Evolutionary conservation across 176 grass and related monocot genomes (phyloP).

Genomic region (Elaeis guineensis): DNA sequence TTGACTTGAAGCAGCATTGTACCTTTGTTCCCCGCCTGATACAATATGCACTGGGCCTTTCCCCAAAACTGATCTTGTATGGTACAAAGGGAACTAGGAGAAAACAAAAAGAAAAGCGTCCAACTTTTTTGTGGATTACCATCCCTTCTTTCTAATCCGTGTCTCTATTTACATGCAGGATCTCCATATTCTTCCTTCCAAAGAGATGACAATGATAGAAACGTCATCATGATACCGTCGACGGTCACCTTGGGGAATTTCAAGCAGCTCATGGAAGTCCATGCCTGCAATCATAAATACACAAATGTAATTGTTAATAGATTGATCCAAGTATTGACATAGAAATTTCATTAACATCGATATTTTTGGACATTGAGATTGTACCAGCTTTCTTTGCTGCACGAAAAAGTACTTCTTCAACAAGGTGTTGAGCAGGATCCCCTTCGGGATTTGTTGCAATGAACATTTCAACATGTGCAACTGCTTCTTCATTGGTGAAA

Average conservation of each 20-base stretch:
- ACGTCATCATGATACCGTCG: constrained; percentile 11
- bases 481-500: constrained; percentile 14
- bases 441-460: background rate
- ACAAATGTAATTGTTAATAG: too few relatives aligned
- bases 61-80: too few relatives aligned
- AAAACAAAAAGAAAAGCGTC: too few relatives aligned
- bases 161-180: too few relatives aligned
- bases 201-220: constrained; percentile 13
- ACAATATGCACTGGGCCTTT: too few relatives aligned
- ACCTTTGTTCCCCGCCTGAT: too few relatives aligned
- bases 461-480: constrained; percentile 11
- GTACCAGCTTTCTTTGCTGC: constrained; percentile 13
- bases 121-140: too few relatives aligned
- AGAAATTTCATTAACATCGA: too few relatives aligned
- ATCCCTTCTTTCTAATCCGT: too few relatives aligned
- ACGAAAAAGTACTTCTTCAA: constrained; percentile 7
- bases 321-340: too few relatives aligned
- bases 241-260: constrained; percentile 10
- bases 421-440: constrained; percentile 17
- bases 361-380: background rate
- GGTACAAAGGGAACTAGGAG: too few relatives aligned
- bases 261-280: constrained; percentile 15
- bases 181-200: constrained; percentile 12
- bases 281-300: background rate
- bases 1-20: too few relatives aligned